phyloP scores from a whole-genome alignment of 768 basidiomycete species.

The Trametes cingulata region DNA sequence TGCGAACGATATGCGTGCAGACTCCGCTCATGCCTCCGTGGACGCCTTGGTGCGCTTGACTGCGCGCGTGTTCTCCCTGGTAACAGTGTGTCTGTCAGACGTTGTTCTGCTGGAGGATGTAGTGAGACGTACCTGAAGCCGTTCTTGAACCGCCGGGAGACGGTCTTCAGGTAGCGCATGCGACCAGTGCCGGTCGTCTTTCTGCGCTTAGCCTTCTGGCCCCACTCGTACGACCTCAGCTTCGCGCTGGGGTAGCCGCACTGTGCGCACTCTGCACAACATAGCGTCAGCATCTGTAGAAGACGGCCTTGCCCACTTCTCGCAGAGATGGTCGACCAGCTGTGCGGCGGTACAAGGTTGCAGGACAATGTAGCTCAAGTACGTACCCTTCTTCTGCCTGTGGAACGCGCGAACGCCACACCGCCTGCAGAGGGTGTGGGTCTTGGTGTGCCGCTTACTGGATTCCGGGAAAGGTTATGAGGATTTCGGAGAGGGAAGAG shows the following conservation, averaged over 20 bases:
- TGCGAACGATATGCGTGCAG: conserved; percentile 2
- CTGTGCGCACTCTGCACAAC: conserved; percentile 81
- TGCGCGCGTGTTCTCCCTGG: conserved; percentile 88
- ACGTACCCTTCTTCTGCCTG: conserved; percentile 95
- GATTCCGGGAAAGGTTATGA: conserved; percentile 7
- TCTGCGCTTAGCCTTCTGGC: conserved; percentile 98
- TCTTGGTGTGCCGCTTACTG: conserved; percentile 97
- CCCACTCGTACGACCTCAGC: conserved; percentile 96
- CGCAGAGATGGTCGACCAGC: background rate
- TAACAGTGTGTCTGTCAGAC: background rate
- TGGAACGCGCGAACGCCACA: conserved; percentile 97
- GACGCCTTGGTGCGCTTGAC: conserved; percentile 75
- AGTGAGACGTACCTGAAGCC: conserved; percentile 74
- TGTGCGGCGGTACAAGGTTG: background rate
- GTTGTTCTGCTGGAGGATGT: background rate
- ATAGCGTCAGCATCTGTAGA: conserved; percentile 10
- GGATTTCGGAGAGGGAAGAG: background rate
- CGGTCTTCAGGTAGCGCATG: conserved; percentile 91
- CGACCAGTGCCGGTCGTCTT: conserved; percentile 98
- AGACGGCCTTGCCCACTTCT: background rate
- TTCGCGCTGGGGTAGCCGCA: conserved; percentile 98
- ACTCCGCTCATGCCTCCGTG: conserved; percentile 44
- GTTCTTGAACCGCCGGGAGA: conserved; percentile 97
- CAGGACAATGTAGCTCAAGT: background rate
- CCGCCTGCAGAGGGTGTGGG: conserved; percentile 95